Percentiles rank a stretch among this genome's conserved stretches.
Evolutionary conservation across 2,329 filamentous ascomycete species (phyloP).

Genomic region (Rhynchosporium graminicola): DNA sequence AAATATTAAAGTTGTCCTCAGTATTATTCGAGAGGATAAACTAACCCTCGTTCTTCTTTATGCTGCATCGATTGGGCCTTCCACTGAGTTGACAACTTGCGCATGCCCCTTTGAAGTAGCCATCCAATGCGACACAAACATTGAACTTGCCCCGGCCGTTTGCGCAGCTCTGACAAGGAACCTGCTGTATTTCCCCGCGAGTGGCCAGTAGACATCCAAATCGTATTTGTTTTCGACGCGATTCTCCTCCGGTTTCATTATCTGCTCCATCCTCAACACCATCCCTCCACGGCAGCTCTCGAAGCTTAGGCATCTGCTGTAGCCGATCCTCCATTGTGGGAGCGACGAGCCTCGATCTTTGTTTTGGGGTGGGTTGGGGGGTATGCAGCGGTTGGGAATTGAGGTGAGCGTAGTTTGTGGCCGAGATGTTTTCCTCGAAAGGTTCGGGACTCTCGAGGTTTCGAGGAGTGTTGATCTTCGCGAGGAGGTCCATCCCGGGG

Average conservation of each 20-base stretch:
- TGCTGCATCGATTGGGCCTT: constrained; percentile 39
- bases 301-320: constrained; percentile 37
- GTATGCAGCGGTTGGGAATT: constrained; percentile 16
- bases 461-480: constrained; percentile 33
- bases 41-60: constrained; percentile 39
- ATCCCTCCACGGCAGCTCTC: constrained; percentile 38
- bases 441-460: constrained; percentile 36
- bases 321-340: constrained; percentile 39
- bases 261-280: constrained; percentile 38
- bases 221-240: constrained; percentile 39
- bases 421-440: constrained; percentile 24
- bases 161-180: constrained; percentile 37
- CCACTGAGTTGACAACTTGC: constrained; percentile 40
- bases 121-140: constrained; percentile 39
- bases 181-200: constrained; percentile 34
- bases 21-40: neutral
- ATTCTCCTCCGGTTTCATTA: constrained; percentile 39
- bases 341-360: constrained; percentile 20
- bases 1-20: neutral
- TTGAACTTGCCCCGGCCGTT: constrained; percentile 40
- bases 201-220: constrained; percentile 40
- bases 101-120: constrained; percentile 41
- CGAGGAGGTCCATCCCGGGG: constrained; percentile 28
- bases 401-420: constrained; percentile 12
- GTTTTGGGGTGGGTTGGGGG: constrained; percentile 18